Base-by-base conservation (phyloP, 352 stramenopile species). In the Pythium guiyangense region DNA sequence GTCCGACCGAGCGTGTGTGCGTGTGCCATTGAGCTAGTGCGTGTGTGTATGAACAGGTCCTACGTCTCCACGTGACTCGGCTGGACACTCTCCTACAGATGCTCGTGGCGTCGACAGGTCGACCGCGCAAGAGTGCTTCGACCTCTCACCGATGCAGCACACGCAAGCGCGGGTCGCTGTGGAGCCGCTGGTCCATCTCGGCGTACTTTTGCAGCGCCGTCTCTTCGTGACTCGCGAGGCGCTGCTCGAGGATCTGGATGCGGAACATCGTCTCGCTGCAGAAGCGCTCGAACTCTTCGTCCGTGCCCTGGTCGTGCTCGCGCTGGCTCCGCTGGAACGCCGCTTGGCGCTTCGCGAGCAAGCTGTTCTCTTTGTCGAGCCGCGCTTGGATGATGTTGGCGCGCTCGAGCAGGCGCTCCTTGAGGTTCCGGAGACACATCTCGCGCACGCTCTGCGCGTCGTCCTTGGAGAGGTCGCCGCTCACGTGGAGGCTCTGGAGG, bases 261-360 rank as follows among this genome's bases (percentile, higher is more conserved):
- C 92, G 78, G 66, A 98, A 98, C 89, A 98, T 98, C 52, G 91
- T 93, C 67, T 98, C 91, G 53, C 80, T 94, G 73, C 90, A 98
- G 66, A 97, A 97, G 35, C 83, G 80, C 72, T 98, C 88, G 63
- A 97, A 98, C 60, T 97, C 91, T 34, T 97, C 86, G 64, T 97
- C 90, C 4, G 86, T 93, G 59, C 78, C 83, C 50, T 94, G 82
- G 71, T 97, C 90, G 61, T 96, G 88, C 57, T 97, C 88, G 27
- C 90, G 76, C 63, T 96, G 88, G 53, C 88, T 97, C 42, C 92
- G 83, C 69, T 97, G 88, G 70, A 97, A 98, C 0, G 85, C 84
- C 1, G 84, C 88, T 77, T 98, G 93, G 31, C 89, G 85, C 73
- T 97, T 97, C 25, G 83, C 84, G 22, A 98, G 70, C 39, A 90